Percentiles rank a stretch among this genome's conserved stretches.
Conservation (phyloP, 441 rosid species). For the Metrosideros polymorpha region DNA sequence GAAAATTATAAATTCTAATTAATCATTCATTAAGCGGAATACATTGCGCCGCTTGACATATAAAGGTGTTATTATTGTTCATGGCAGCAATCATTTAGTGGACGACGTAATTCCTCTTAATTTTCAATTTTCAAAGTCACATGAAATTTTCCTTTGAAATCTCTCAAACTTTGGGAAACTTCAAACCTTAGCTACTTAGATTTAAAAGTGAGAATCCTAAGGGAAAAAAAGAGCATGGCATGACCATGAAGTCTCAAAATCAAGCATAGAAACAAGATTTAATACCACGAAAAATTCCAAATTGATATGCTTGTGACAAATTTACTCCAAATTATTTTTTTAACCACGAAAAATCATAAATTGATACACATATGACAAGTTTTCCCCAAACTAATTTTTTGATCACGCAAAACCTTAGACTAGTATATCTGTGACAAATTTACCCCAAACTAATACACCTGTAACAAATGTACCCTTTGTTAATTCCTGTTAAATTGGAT, state of each 20-base stretch:
- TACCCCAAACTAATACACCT: too few relatives aligned
- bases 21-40: not conserved
- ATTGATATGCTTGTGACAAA: too few relatives aligned
- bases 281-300: too few relatives aligned
- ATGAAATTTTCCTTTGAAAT: not conserved
- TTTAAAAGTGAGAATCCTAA: not conserved
- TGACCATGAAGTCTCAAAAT: not conserved
- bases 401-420: too few relatives aligned
- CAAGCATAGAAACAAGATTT: not conserved
- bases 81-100: not conserved
- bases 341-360: too few relatives aligned
- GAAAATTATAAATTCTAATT: not conserved
- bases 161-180: not conserved
- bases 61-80: not conserved
- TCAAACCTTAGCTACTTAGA: not conserved
- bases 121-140: not conserved
- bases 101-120: not conserved
- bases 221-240: not conserved
- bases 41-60: not conserved
- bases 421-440: too few relatives aligned
- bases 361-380: too few relatives aligned
- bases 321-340: too few relatives aligned
- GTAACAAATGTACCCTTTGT: too few relatives aligned
- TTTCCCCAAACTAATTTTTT: too few relatives aligned
- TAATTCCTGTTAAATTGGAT: too few relatives aligned